Percentiles rank a stretch among this genome's conserved stretches.
Evolutionary conservation across 2,329 filamentous ascomycete genomes (phyloP).

Genomic region (Colletotrichum coccodes): DNA sequence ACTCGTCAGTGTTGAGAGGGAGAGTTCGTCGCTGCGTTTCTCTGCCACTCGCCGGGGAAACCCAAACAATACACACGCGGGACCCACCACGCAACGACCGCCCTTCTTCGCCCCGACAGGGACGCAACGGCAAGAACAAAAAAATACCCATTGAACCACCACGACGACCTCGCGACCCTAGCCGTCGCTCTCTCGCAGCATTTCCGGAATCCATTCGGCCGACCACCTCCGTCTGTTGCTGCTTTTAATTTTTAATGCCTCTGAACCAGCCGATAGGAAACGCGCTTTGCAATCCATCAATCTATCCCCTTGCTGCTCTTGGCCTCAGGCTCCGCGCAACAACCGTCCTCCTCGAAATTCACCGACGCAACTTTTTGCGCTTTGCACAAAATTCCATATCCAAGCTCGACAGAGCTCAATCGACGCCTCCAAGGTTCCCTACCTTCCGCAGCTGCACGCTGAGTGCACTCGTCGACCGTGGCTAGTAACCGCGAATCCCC

Average conservation of each 20-base stretch:
- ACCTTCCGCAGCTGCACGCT: conserved; percentile 1
- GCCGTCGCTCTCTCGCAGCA: conserved; percentile 18
- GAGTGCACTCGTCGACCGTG: conserved; percentile 12
- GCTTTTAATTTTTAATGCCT: conserved; percentile 26
- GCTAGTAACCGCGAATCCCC: background rate
- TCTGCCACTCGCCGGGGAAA: conserved; percentile 5
- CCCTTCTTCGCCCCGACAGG: conserved; percentile 19
- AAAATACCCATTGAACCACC: conserved; percentile 2
- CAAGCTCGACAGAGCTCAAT: conserved; percentile 27
- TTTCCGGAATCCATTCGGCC: conserved; percentile 17
- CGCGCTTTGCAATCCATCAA: conserved; percentile 1
- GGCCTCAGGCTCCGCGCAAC: conserved; percentile 23
- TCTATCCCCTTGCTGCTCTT: background rate
- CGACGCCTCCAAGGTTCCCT: background rate
- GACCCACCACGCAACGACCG: conserved; percentile 28
- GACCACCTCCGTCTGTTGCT: background rate
- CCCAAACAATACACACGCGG: conserved; percentile 24
- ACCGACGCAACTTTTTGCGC: conserved; percentile 30
- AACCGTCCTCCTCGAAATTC: conserved; percentile 29
- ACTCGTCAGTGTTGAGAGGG: background rate
- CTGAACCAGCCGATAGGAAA: background rate
- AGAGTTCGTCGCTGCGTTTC: background rate
- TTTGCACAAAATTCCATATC: conserved; percentile 10
- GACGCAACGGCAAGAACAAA: conserved; percentile 7
- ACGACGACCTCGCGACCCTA: conserved; percentile 1